phyloP scores from a whole-genome alignment of 139 green algal species.

The Chloropicon primus region DNA sequence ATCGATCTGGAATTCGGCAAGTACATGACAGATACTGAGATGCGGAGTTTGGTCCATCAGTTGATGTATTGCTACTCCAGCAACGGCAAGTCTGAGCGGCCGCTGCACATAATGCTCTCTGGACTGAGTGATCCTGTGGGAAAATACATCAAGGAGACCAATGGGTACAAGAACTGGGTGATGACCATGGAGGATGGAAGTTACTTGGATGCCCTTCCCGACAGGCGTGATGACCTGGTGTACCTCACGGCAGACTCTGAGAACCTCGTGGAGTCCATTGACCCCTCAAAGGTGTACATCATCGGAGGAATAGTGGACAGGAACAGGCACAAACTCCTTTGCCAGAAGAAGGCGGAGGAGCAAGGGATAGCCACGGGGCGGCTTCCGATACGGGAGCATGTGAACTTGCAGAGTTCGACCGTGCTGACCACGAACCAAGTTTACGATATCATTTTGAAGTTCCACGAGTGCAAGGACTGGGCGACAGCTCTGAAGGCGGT shows the following conservation, averaged over 20 bases:
- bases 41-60: conserved; percentile 45
- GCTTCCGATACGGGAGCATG: conserved; percentile 53
- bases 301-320: conserved; percentile 77
- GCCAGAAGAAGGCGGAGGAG: conserved; percentile 15
- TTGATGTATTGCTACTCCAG: conserved; percentile 45
- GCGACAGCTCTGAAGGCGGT: background rate
- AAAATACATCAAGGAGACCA: background rate
- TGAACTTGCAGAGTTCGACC: conserved; percentile 33
- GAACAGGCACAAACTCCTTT: conserved; percentile 48
- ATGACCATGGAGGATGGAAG: conserved; percentile 17
- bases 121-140: conserved; percentile 20
- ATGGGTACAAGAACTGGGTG: conserved; percentile 35
- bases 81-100: conserved; percentile 25
- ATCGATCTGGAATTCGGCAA: conserved; percentile 59
- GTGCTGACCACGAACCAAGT: conserved; percentile 78
- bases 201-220: conserved; percentile 35
- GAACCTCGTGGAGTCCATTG: conserved; percentile 48
- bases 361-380: conserved; percentile 55
- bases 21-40: conserved; percentile 45
- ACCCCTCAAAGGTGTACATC: conserved; percentile 52
- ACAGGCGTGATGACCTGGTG: conserved; percentile 31
- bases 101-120: conserved; percentile 35
- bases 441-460: conserved; percentile 40
- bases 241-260: conserved; percentile 70
- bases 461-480: conserved; percentile 22